A percentile compares a stretch with the other conserved stretches of the same genome.
Evolutionary conservation across 371 early-diverging fungal genomes (phyloP).

Genomic region (Rhizopus arrhizus): DNA sequence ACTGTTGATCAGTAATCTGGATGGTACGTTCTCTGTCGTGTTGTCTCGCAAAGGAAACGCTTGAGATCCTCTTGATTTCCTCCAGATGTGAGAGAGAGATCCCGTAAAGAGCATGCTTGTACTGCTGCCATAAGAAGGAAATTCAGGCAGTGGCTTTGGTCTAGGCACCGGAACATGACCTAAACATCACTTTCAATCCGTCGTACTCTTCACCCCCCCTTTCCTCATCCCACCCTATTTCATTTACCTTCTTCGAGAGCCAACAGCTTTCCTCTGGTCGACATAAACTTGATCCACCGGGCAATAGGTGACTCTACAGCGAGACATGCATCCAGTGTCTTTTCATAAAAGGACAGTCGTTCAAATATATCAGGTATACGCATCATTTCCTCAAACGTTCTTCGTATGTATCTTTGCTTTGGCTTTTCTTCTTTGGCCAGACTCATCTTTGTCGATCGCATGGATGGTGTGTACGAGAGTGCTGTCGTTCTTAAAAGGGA

Average conservation of each 20-base stretch:
- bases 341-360: conserved; percentile 39
- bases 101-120: conserved; percentile 15
- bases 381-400: conserved; percentile 45
- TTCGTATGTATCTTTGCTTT: conserved; percentile 29
- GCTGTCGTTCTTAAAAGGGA: background rate
- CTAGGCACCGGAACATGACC: conserved; percentile 25
- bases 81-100: conserved; percentile 24
- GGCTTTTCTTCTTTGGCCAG: conserved; percentile 11
- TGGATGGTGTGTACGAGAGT: conserved; percentile 21
- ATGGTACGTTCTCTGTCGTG: too few relatives aligned
- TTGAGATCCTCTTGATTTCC: conserved; percentile 18
- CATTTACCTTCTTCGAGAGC: conserved; percentile 28
- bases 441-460: conserved; percentile 3
- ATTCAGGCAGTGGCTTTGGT: conserved; percentile 1
- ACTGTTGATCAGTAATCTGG: too few relatives aligned
- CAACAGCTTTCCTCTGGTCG: conserved; percentile 28
- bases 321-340: conserved; percentile 31
- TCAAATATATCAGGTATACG: conserved; percentile 38
- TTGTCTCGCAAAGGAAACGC: background rate
- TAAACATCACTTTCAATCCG: background rate
- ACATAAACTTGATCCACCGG: conserved; percentile 23
- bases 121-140: background rate
- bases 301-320: conserved; percentile 29
- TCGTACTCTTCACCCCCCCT: background rate
- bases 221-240: background rate